Evolutionary conservation across 371 early-diverging fungal species (phyloP).

Genomic region (Syncephalis fuscata): DNA sequence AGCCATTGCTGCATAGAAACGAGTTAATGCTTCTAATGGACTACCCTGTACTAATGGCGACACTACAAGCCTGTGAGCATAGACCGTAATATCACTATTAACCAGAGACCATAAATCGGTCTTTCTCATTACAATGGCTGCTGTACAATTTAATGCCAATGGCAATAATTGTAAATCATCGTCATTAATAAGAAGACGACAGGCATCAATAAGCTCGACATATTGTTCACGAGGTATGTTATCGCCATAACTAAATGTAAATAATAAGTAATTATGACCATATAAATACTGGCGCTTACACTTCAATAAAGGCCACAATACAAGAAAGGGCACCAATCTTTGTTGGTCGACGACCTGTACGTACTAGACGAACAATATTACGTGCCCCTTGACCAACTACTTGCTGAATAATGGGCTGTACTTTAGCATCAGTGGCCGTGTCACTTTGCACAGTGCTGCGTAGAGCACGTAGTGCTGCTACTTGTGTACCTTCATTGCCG

Average conservation of each 20-base stretch:
- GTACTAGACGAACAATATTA: too few species aligned
- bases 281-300: too few species aligned
- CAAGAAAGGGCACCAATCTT: too few species aligned
- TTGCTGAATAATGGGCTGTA: too few species aligned
- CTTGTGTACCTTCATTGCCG: too few species aligned
- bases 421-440: too few species aligned
- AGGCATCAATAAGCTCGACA: conserved; percentile 26
- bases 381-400: too few species aligned
- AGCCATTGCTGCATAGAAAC: conserved; percentile 30
- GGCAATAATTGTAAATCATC: conserved; percentile 64
- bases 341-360: too few species aligned
- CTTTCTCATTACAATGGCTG: conserved; percentile 29
- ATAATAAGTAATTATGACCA: too few species aligned
- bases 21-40: conserved; percentile 30
- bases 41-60: conserved; percentile 44
- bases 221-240: background rate
- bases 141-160: conserved; percentile 39
- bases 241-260: conserved; percentile 14
- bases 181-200: conserved; percentile 47
- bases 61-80: conserved; percentile 33
- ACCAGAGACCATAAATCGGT: conserved; percentile 22
- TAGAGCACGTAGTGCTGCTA: too few species aligned
- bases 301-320: too few species aligned
- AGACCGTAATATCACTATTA: conserved; percentile 29
- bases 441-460: too few species aligned